Base-by-base conservation (phyloP, 1,139 yeast species). In the Torulaspora globosa region DNA sequence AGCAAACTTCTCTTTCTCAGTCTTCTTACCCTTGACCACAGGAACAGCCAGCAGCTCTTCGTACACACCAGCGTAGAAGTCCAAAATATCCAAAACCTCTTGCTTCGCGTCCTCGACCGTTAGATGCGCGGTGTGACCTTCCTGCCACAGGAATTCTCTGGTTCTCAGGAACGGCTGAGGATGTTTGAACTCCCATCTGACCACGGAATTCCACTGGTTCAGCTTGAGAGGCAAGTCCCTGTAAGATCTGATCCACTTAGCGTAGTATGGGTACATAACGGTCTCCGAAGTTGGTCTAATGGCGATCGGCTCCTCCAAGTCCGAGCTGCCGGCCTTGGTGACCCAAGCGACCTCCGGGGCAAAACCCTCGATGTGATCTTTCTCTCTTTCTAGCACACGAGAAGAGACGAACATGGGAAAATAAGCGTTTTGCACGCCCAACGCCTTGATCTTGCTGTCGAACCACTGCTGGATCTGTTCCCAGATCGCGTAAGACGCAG, bases 271-370 rank as follows among this genome's bases (percentile, higher is more conserved):
- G 70, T 94, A 94, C 98, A 94, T 94, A 68, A 92, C 98, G 43
- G 99, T 94, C 71, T 94, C 99, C 14, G 97, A 89, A 39, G 99
- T 94, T 62, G 99, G 99, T 74, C 99, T 86, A 60, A 94, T 92
- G 51, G 99, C 99, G 63, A 94, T 87, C 60, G 96, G 98, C 73
- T 94, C 98, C 47, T 94, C 98, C 59, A 94, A 78, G 44, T 92
- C 97, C 26, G 96, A 85, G 42, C 73, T 70, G 62, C 99, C 99
- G 42, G 99, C 99, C 63, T 76, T 80, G 50, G 99, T 94, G 56
- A 94, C 98, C 99, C 99, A 94, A 19, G 99, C 99, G 48, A 94
- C 99, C 72, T 94, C 99, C 26, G 99, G 98, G 41, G 99, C 98
- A 69, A 94, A 94, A 32, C 99, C 99, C 71, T 94, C 98, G 62